phyloP scores from a whole-genome alignment of 305 asterid genomes.

The Rubia occidens region DNA sequence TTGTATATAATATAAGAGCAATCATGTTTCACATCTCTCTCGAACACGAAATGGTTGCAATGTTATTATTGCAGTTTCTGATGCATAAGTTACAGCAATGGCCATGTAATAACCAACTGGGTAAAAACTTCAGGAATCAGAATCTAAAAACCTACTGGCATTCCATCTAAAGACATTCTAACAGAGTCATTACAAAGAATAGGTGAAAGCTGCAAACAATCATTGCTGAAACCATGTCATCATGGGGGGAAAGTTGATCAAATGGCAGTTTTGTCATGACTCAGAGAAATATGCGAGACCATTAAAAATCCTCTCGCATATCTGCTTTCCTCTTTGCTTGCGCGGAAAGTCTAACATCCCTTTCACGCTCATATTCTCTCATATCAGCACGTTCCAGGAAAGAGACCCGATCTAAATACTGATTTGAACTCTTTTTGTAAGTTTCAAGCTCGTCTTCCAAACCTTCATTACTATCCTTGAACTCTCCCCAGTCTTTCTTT shows the following conservation, averaged over 20 bases:
- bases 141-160: background rate
- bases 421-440: conserved; percentile 86
- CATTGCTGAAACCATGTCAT: background rate
- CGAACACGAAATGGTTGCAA: no score
- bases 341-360: conserved; percentile 75
- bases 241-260: background rate
- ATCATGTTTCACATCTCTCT: background rate
- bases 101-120: background rate
- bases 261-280: background rate
- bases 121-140: background rate
- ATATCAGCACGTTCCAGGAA: conserved; percentile 87
- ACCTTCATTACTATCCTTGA: conserved; percentile 76
- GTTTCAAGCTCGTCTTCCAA: conserved; percentile 86
- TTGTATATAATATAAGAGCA: conserved; percentile 7
- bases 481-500: conserved; percentile 95
- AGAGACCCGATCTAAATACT: conserved; percentile 72
- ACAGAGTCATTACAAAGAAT: background rate
- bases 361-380: conserved; percentile 81
- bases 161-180: background rate
- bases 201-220: background rate
- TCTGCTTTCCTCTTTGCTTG: conserved; percentile 78
- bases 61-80: background rate
- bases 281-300: background rate
- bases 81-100: background rate
- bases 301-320: conserved; percentile 64